Percentiles rank a stretch among this genome's conserved stretches.
Conservation (phyloP, 805 yeast species). For the Kluyveromyces starmeri region DNA sequence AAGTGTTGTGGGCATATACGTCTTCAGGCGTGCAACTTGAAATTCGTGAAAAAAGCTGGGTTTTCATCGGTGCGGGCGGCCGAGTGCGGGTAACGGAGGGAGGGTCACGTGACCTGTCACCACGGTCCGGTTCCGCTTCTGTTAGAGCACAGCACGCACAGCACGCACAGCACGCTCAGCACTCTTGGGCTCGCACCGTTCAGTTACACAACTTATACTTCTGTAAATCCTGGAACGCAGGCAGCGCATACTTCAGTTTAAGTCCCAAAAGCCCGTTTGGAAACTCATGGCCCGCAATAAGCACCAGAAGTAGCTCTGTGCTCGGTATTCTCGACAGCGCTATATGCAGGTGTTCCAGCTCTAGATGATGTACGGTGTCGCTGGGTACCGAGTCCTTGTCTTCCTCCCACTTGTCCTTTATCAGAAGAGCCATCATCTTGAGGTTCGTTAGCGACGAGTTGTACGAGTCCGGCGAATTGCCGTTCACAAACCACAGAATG, state of each 20-base stretch:
- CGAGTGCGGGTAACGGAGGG: no score
- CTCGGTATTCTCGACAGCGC: slow-evolving; percentile 24
- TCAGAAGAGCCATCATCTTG: slow-evolving; percentile 26
- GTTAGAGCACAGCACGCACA: no score
- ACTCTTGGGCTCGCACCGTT: background rate
- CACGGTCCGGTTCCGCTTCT: no score
- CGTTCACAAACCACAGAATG: slow-evolving; percentile 20
- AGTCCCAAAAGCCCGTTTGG: slow-evolving; percentile 27
- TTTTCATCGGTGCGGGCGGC: no score
- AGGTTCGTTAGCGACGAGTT: slow-evolving; percentile 19
- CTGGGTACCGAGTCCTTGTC: slow-evolving; percentile 12
- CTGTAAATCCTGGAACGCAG: slow-evolving; percentile 16
- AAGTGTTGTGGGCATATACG: no score
- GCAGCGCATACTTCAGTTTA: slow-evolving; percentile 22
- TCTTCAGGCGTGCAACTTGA: no score
- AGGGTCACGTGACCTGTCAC: no score
- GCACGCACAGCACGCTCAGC: no score
- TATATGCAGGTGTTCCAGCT: slow-evolving; percentile 27
- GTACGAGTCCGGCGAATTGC: slow-evolving; percentile 9
- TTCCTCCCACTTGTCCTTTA: slow-evolving; percentile 28
- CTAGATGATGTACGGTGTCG: slow-evolving; percentile 21
- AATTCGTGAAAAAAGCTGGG: no score
- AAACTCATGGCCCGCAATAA: slow-evolving; percentile 18
- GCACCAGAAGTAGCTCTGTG: slow-evolving; percentile 22
- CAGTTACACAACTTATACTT: slow-evolving; percentile 17